These are phyloP conservation scores for Russula sp. DNA, from an alignment of 768 basidiomycete genomes.

Conservation along the genomic window DNA sequence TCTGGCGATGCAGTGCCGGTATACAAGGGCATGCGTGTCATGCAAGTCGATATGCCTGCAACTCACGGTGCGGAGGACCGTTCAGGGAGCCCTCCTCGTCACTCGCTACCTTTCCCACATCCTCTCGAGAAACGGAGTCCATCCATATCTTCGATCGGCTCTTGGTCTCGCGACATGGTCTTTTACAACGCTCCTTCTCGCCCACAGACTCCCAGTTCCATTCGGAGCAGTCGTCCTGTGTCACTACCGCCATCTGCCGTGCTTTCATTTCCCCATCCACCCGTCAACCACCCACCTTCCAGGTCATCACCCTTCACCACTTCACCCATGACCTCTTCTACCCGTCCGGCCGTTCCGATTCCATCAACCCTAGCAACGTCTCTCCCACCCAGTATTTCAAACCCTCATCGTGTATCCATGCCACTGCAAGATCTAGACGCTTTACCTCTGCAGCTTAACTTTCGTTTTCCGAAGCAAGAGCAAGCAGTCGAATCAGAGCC, in stretches of 20 bases:
- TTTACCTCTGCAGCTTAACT: constrained; percentile 9
- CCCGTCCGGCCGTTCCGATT: background rate
- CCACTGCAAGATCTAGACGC: background rate
- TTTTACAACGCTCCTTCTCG: constrained; percentile 18
- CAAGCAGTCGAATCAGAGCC: constrained; percentile 6
- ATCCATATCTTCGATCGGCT: constrained; percentile 12
- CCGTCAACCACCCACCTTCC: background rate
- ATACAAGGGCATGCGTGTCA: constrained; percentile 19
- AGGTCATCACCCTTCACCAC: constrained; percentile 1
- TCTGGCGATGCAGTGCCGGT: background rate
- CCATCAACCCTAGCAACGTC: constrained; percentile 6
- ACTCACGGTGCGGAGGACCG: background rate
- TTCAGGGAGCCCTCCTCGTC: background rate
- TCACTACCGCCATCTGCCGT: constrained; percentile 6
- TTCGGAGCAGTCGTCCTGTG: constrained; percentile 12
- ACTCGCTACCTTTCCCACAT: background rate
- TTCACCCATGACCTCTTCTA: constrained; percentile 6
- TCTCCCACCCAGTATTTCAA: constrained; percentile 6
- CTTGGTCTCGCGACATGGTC: constrained; percentile 16
- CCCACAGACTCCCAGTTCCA: constrained; percentile 18
- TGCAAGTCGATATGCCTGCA: constrained; percentile 18
- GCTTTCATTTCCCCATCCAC: constrained; percentile 6
- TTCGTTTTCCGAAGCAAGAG: constrained; percentile 20
- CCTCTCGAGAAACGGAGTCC: constrained; percentile 12
- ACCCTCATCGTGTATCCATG: background rate